Percentiles rank a stretch among this genome's conserved stretches.
phyloP scores from a whole-genome alignment of 2,329 filamentous ascomycete genomes.

The Dactylellina parvicollis region DNA sequence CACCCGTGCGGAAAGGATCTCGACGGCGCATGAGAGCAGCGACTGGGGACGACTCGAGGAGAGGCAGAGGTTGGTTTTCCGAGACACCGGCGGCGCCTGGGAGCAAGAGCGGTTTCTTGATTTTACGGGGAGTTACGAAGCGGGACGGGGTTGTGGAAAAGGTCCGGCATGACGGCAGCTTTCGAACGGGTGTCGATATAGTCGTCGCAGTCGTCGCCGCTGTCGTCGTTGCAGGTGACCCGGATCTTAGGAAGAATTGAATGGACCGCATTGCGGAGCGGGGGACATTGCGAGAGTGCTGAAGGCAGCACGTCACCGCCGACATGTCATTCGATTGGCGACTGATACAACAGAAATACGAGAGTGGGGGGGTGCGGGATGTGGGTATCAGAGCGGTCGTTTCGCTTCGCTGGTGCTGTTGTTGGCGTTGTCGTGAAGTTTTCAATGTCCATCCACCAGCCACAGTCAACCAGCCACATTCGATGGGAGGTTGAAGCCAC shows the following conservation, averaged over 20 bases:
- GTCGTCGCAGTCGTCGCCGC: slow-evolving; percentile 54
- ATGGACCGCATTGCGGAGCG: slow-evolving; percentile 21
- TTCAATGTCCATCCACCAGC: slow-evolving; percentile 1
- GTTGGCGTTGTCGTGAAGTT: slow-evolving; percentile 28
- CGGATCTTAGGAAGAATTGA: slow-evolving; percentile 42
- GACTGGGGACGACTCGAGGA: slow-evolving; percentile 68
- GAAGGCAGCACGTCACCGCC: slow-evolving; percentile 49
- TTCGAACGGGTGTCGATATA: slow-evolving; percentile 45
- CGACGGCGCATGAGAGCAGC: slow-evolving; percentile 70
- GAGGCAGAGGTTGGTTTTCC: slow-evolving; percentile 62
- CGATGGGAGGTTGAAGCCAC: not conserved
- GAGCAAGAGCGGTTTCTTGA: slow-evolving; percentile 62
- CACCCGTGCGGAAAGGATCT: slow-evolving; percentile 77
- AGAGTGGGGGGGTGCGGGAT: not conserved
- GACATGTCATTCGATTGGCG: slow-evolving; percentile 45
- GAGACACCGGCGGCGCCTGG: slow-evolving; percentile 70
- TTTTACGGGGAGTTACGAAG: slow-evolving; percentile 43
- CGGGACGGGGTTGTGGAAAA: slow-evolving; percentile 57
- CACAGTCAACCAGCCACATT: slow-evolving; percentile 4
- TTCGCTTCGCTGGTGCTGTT: not conserved
- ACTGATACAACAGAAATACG: not conserved
- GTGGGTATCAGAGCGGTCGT: not conserved
- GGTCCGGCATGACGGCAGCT: slow-evolving; percentile 56
- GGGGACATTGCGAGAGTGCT: slow-evolving; percentile 31
- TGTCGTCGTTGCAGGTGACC: slow-evolving; percentile 57